Conservation (phyloP, 148 eudicot species). For the Hydrangea macrophylla region DNA sequence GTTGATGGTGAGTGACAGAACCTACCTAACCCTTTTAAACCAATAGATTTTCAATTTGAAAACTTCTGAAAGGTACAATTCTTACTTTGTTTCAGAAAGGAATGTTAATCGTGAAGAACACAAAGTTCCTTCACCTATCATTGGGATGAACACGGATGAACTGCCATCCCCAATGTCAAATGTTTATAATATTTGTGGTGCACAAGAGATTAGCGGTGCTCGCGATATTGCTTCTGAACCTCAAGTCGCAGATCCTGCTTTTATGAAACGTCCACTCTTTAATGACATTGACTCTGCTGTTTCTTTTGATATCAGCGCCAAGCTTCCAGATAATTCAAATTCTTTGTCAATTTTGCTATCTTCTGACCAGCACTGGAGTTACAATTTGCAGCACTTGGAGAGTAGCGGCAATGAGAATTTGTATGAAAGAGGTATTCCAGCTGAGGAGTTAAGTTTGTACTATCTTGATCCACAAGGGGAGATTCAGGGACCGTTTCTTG, state of each 20-base stretch:
- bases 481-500: conserved; percentile 95
- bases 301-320: conserved; percentile 31
- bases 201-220: conserved; percentile 25
- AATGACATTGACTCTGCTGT: conserved; percentile 20
- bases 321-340: conserved; percentile 47
- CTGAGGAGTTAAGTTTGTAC: conserved; percentile 58
- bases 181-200: conserved; percentile 10
- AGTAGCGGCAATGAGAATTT: conserved; percentile 30
- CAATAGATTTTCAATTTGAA: neutral
- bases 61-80: conserved; percentile 8
- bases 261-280: conserved; percentile 26
- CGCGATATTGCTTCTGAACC: conserved; percentile 26
- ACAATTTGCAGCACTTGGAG: conserved; percentile 28
- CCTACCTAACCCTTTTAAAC: neutral
- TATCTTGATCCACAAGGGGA: conserved; percentile 95
- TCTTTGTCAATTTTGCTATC: conserved; percentile 41
- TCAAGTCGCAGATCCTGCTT: conserved; percentile 31
- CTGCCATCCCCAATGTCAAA: conserved; percentile 16
- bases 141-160: conserved; percentile 25
- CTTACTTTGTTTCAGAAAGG: conserved; percentile 32
- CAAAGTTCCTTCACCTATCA: conserved; percentile 17
- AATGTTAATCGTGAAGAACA: conserved; percentile 25
- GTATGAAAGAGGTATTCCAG: conserved; percentile 29
- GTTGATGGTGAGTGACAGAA: conserved; percentile 22
- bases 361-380: conserved; percentile 42